Base-by-base conservation (phyloP, 495 filamentous ascomycete species). In the Hypoxylon lenormandii region DNA sequence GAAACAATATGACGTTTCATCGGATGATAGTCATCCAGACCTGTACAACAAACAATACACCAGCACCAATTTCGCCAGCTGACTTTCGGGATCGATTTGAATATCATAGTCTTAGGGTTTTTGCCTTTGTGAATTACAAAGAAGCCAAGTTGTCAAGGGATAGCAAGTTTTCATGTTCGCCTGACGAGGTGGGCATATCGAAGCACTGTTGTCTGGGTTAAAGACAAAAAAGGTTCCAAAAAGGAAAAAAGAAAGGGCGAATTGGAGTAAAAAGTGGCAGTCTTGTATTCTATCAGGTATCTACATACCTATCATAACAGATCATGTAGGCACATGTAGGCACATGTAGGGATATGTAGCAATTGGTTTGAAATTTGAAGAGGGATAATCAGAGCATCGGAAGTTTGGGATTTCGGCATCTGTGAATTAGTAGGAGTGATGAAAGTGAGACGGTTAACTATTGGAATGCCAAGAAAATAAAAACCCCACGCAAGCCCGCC, bases 11-110 rank as follows among this genome's bases (percentile, higher is more conserved):
- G 62, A 66, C 47, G 58, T 63, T 37, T 52, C 23, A 21, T 48
- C 36, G 19, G 58, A 56, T 48, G 57, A 47, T 56, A 48, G 26
- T 37, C 26, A 46, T 59, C 30, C 12, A 62, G 23, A 23, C 40
- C 28, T 62, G 61, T 65, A 65, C 56, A 61, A 70, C 60, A 65
- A 2, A 26, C 23, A 26, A 26, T 5, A 26, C 23, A 26, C 2
- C 2, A 19, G 43, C 49, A 33, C 30, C 30, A 33, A 19, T 45
- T 49, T 48, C 19, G 12, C 55, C 28, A 23, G 18, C 45, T 55
- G 46, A 58, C 50, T 61, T 19, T 40, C 36, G 43, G 12, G 26
- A 19, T 45, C 33, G 38, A 52, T 42, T 46, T 5, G 1, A 47
- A 42, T 19, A n/a, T 4, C 40, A 53, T 33, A n/a, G 50, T 47